Evolutionary conservation across 73 alveolate genomes (phyloP).

Genomic region (Strombidium stylifer): DNA sequence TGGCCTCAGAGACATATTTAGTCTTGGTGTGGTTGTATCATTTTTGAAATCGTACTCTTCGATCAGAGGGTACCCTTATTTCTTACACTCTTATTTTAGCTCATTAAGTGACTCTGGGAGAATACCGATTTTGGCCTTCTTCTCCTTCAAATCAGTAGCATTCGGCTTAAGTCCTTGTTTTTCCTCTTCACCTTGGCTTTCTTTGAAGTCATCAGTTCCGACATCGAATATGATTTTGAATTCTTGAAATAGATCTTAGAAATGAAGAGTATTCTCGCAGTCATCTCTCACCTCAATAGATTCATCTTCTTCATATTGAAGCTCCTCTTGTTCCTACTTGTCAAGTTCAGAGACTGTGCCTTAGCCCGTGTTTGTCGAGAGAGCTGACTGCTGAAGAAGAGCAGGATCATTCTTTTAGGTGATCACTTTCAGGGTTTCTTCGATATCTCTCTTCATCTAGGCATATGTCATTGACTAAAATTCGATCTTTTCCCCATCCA

Average conservation of each 20-base stretch:
- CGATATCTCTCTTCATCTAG: too few relatives aligned
- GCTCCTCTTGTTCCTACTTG: constrained; percentile 8
- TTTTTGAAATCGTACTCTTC: constrained; percentile 90
- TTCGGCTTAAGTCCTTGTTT: not conserved
- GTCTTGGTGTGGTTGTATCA: constrained; percentile 58
- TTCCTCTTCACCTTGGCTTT: not conserved
- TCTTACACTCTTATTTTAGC: constrained; percentile 73
- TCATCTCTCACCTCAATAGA: constrained; percentile 2
- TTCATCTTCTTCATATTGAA: not conserved
- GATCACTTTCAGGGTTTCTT: too few relatives aligned
- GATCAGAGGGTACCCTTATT: constrained; percentile 72
- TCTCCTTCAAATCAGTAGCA: constrained; percentile 11
- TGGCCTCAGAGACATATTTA: constrained; percentile 75
- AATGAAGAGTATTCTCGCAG: too few relatives aligned
- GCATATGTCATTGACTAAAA: too few relatives aligned
- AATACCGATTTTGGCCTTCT: constrained; percentile 57
- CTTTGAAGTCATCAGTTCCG: constrained; percentile 48
- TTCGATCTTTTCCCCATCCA: too few relatives aligned
- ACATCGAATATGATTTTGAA: constrained; percentile 31
- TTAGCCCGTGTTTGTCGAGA: too few relatives aligned
- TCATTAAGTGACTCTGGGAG: constrained; percentile 53
- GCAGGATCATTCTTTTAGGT: too few relatives aligned
- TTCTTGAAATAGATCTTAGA: too few relatives aligned
- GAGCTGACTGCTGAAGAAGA: too few relatives aligned
- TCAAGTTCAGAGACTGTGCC: too few relatives aligned